These are phyloP conservation scores for Cladophialophora immunda DNA, from an alignment of 2,329 filamentous ascomycete genomes.

Conservation along the genomic window DNA sequence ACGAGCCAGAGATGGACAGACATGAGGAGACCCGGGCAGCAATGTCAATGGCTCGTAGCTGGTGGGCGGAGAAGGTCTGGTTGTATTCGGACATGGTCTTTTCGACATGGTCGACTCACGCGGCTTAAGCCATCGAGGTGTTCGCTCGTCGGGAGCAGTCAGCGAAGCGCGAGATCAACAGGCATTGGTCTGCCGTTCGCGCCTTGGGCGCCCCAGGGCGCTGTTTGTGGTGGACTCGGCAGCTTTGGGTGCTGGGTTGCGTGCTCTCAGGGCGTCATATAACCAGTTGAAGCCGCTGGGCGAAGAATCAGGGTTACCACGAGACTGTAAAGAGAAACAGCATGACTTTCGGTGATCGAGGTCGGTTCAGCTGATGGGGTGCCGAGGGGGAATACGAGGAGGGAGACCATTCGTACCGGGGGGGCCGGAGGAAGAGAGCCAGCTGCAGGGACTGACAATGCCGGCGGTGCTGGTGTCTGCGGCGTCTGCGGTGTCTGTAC, in stretches of 20 bases:
- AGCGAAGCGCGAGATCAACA: background rate
- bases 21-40: constrained; percentile 32
- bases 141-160: background rate
- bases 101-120: constrained; percentile 23
- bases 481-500: no score
- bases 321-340: background rate
- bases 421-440: background rate
- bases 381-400: background rate
- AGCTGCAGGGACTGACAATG: background rate
- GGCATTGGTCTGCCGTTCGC: background rate
- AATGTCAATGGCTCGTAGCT: constrained; percentile 30
- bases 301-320: background rate
- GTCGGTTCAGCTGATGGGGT: background rate
- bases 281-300: background rate
- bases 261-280: background rate
- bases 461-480: background rate
- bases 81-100: constrained; percentile 28
- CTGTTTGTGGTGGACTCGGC: background rate
- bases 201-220: background rate
- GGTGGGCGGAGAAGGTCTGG: constrained; percentile 20
- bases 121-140: constrained; percentile 4
- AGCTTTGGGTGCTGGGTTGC: background rate
- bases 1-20: constrained; percentile 27
- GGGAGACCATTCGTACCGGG: background rate
- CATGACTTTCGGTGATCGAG: background rate